A percentile compares a stretch with the other conserved stretches of the same genome.
Evolutionary conservation across 306 rosid genomes (phyloP).

Genomic region (Morella rubra): DNA sequence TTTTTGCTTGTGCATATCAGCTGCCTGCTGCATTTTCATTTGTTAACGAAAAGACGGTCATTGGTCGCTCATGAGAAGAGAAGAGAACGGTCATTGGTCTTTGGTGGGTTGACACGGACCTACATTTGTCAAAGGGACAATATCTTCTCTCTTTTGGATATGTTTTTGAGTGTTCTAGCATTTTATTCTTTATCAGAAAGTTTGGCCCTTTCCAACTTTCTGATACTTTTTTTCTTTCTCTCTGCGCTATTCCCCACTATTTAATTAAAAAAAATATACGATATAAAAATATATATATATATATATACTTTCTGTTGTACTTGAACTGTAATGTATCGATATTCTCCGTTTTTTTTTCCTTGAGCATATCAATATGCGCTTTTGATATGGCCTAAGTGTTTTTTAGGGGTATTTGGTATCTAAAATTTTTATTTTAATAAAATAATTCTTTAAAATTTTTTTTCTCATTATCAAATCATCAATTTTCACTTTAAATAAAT

Average conservation of each 20-base stretch:
- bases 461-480: no score
- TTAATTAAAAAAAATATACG: neutral
- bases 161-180: neutral
- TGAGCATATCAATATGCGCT: no score
- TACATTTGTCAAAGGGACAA: slow-evolving; percentile 12
- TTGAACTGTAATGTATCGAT: neutral
- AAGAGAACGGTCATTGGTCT: slow-evolving; percentile 7
- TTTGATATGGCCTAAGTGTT: no score
- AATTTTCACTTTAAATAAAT: no score
- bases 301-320: neutral
- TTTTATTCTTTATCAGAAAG: slow-evolving; percentile 1
- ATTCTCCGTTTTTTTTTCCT: no score
- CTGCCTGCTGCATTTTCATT: slow-evolving; percentile 4
- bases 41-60: neutral
- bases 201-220: neutral
- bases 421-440: no score
- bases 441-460: no score
- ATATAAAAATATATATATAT: no score
- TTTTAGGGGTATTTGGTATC: no score
- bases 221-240: neutral
- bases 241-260: neutral
- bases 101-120: slow-evolving; percentile 21
- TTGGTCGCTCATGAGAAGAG: no score
- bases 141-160: neutral
- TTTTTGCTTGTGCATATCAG: neutral